Conservation (phyloP, 2,329 filamentous ascomycete species). For the Alternaria brassicicola region DNA sequence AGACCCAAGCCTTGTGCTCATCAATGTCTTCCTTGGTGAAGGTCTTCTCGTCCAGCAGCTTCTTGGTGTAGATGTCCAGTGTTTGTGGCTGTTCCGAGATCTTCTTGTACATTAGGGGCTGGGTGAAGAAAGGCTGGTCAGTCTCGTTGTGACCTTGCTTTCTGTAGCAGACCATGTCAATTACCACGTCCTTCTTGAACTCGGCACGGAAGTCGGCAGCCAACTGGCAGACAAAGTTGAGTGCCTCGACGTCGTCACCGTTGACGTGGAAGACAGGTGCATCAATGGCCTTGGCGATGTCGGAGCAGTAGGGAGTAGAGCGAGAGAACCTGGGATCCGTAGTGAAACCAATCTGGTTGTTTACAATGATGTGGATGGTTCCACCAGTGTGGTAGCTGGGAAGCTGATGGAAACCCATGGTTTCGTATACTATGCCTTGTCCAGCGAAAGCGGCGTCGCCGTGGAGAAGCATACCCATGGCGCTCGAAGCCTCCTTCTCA, state of each 20-base stretch:
- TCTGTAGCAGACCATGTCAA: conserved; percentile 98
- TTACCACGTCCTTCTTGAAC: conserved; percentile 98
- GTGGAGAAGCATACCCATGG: conserved; percentile 95
- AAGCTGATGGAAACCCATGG: conserved; percentile 94
- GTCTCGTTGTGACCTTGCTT: conserved; percentile 99
- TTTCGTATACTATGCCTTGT: conserved; percentile 98
- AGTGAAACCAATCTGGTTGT: conserved; percentile 99
- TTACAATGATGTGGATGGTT: conserved; percentile 95
- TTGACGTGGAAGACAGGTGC: conserved; percentile 99
- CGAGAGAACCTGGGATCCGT: conserved; percentile 97
- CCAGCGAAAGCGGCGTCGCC: conserved; percentile 96
- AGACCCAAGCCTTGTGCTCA: conserved; percentile 99
- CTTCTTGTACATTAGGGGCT: conserved; percentile 99
- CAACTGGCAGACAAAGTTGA: conserved; percentile 97
- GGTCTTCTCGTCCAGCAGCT: conserved; percentile 87
- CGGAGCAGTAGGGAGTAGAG: conserved; percentile 97
- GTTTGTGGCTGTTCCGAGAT: conserved; percentile 84
- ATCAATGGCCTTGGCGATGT: conserved; percentile 98
- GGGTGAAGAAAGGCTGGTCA: conserved; percentile 99
- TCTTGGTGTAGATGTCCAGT: conserved; percentile 88
- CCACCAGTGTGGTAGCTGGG: conserved; percentile 97
- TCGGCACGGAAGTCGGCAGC: conserved; percentile 97
- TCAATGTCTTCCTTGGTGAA: conserved; percentile 98
- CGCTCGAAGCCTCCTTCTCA: conserved; percentile 83
- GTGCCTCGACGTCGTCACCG: conserved; percentile 95